Evolutionary conservation across 192 early-diverging fungal species (phyloP).

Genomic region (Entomortierella lignicola): DNA sequence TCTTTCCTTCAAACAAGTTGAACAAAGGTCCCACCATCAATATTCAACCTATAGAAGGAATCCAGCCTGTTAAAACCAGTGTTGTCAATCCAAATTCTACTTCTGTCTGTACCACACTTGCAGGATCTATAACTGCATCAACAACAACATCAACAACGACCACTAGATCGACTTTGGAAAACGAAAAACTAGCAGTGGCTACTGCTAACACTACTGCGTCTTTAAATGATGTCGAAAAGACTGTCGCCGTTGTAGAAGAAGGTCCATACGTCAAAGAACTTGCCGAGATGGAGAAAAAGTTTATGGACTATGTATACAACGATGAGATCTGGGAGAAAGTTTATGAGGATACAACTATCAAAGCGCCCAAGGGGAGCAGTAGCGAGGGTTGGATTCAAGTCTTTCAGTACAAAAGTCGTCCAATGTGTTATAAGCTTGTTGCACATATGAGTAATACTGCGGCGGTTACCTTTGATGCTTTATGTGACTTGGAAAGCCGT

Average conservation of each 20-base stretch:
- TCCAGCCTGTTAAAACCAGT: conserved; percentile 31
- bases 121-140: background rate
- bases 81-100: conserved; percentile 21
- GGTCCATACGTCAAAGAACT: conserved; percentile 28
- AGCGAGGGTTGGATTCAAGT: conserved; percentile 27
- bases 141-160: background rate
- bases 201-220: background rate
- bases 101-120: conserved; percentile 2
- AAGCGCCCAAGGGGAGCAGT: background rate
- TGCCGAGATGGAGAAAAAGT: conserved; percentile 36
- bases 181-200: background rate
- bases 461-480: conserved; percentile 42
- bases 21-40: background rate
- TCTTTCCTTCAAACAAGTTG: conserved; percentile 14
- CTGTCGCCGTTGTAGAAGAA: background rate
- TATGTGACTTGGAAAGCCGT: conserved; percentile 33
- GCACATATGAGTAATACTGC: conserved; percentile 40
- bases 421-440: conserved; percentile 52
- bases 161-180: background rate
- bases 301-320: conserved; percentile 35
- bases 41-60: conserved; percentile 27
- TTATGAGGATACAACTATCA: conserved; percentile 23
- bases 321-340: conserved; percentile 47
- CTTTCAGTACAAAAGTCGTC: conserved; percentile 39
- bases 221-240: background rate